Base-by-base conservation (phyloP, 441 rosid genomes). In the Biscutella auriculata region DNA sequence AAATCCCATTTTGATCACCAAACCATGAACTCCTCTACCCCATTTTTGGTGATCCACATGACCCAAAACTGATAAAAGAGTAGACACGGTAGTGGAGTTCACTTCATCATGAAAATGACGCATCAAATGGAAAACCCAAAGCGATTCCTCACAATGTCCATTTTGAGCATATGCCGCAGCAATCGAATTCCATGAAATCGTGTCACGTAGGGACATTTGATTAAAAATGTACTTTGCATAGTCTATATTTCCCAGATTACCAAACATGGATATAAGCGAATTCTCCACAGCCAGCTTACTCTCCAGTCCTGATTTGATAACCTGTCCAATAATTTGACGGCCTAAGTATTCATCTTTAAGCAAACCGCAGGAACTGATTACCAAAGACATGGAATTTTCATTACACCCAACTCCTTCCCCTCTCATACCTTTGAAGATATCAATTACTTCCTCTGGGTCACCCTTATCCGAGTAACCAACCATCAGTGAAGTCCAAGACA, bases 401-500 rank as follows among this genome's bases (percentile, higher is more conserved):
- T 79, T 85, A 69, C 88, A 78, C 26, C 60, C 68, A 67, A 77
- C 53, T 11, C 77, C 85, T 66, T 78, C 88, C 53, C 26, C 19
- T 53, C 73, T 79, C 96, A 88, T 82, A 37, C 47, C 41, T 47
- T 9, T 63, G 69, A 54, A 91, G n/a, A 77, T 42, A 53, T 51
- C 61, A 25, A 91, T 39, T 10, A 85, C 95, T 62, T 73, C 78
- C 23, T 60, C 50, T 4, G 82, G 73, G 37, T 81, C 78, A 55
- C 82, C 83, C 49, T 56, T 61, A 67, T 81, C 80, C 53, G 71
- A 53, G 72, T 76, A 82, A 43, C 85, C 78, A 72, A 74, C 84
- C 95, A 91, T 88, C 75, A 91, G 51, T 17, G 98, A 86, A 66
- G 96, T 91, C 96, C 96, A 85, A 41, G 98, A 81, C 54, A 85